These are phyloP conservation scores for Fusarium circinatum DNA, from an alignment of 2,329 filamentous ascomycete genomes.

Conservation along the genomic window DNA sequence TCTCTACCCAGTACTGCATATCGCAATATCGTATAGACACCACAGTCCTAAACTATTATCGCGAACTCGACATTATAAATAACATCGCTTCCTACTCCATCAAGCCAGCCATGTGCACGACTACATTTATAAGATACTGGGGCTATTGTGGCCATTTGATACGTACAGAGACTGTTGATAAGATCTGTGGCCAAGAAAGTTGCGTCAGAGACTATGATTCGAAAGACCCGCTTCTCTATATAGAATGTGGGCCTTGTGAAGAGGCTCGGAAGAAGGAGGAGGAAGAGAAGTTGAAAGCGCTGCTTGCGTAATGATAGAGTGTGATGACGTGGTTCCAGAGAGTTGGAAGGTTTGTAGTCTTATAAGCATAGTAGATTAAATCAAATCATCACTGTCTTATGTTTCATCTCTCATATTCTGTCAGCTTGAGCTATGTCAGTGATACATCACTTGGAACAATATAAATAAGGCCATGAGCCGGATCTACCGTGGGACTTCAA, in stretches of 20 bases:
- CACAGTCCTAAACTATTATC: background rate
- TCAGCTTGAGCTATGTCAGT: background rate
- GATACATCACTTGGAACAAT: rapidly evolving
- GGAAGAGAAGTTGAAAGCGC: background rate
- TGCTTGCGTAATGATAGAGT: background rate
- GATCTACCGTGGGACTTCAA: rapidly evolving
- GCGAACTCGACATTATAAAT: rapidly evolving
- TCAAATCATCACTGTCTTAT: rapidly evolving
- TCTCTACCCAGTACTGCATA: too few relatives aligned
- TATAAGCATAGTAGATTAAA: rapidly evolving
- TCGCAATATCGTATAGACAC: background rate
- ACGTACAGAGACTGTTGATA: background rate
- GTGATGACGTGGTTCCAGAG: background rate
- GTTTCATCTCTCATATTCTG: rapidly evolving
- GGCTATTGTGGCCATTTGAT: background rate
- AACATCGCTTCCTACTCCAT: rapidly evolving
- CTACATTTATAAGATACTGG: background rate
- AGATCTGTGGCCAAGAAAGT: background rate
- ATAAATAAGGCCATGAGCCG: background rate
- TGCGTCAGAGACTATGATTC: background rate
- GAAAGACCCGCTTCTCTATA: background rate
- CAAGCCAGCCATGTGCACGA: background rate
- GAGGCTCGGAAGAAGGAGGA: background rate
- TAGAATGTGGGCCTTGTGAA: background rate
- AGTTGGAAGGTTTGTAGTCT: rapidly evolving